Base-by-base conservation (phyloP, 2,329 filamentous ascomycete genomes). In the Akanthomyces uredinophilus region DNA sequence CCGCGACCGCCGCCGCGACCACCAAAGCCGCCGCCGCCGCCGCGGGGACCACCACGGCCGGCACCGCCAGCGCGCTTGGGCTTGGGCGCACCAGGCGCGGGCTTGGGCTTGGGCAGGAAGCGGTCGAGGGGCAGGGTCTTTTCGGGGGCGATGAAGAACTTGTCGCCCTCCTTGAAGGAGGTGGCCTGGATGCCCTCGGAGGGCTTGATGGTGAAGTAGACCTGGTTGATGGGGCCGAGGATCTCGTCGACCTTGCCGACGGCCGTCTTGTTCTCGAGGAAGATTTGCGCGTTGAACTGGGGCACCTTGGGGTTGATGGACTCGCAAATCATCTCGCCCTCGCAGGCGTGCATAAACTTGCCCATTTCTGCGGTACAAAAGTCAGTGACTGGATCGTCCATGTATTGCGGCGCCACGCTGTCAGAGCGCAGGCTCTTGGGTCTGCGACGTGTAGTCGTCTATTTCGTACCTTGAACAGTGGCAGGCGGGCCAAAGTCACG, bases 231-330 rank as follows among this genome's bases (percentile, higher is more conserved):
- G 66, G 95, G 94, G 63, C 95, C 95, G 69, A 99, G 88, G 68
- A 99, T 90, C 81, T 99, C 95, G 80, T 99, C 95, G 74, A 99
- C 90, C 80, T 98, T 98, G 77, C 95, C 95, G 75, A 99, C 87
- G 65, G 90, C 83, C 51, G 90, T 94, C 89, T 98, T 99, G 83
- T 98, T 99, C 84, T 98, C 94, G 71, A 98, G 89, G 81, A 95
- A 99, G 77, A 99, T 96, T 69, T 92, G 92, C 65, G 95, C 95
- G 82, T 97, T 98, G 88, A 99, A 99, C 82, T 96, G 96, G 65
- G 95, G 95, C 67, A 99, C 89, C 81, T 98, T 98, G 70, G 89
- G 82, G 83, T 97, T 98, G 78, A 90, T 89, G 69, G 91, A 96
- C 78, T 92, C 88, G 89, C 94, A 97, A 70, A 99, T 89, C 84